These are phyloP conservation scores for Kwoniella shandongensis DNA, from an alignment of 768 basidiomycete species.

Conservation along the genomic window DNA sequence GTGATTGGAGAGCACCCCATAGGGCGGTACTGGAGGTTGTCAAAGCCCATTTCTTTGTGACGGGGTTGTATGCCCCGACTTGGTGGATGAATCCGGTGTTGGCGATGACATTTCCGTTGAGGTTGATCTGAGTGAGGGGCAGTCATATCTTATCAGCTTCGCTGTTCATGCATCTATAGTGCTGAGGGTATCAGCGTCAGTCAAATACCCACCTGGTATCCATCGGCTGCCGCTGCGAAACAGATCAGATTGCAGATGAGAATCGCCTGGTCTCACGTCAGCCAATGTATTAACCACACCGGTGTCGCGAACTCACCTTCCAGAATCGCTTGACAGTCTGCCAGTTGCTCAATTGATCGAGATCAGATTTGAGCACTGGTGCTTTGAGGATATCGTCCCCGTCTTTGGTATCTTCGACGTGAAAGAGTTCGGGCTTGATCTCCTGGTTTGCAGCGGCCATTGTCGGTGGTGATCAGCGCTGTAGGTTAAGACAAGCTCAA, in stretches of 20 bases:
- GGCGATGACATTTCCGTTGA: conserved; percentile 31
- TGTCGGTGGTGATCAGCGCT: no score
- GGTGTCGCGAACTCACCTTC: conserved; percentile 16
- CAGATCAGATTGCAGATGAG: conserved; percentile 22
- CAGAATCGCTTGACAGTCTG: conserved; percentile 17
- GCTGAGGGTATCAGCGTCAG: no score
- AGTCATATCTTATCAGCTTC: neutral
- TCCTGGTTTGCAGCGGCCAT: neutral
- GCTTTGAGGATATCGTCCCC: conserved; percentile 3
- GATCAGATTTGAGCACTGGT: conserved; percentile 13
- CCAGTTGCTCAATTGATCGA: conserved; percentile 14
- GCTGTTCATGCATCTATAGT: no score
- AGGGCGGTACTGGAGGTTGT: conserved; percentile 6
- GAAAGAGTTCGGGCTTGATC: conserved; percentile 11
- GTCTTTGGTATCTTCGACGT: conserved; percentile 10
- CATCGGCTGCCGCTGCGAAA: conserved; percentile 26
- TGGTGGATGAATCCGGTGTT: conserved; percentile 20
- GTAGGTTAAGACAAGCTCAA: no score
- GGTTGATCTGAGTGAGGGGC: conserved; percentile 12
- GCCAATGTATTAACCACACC: neutral
- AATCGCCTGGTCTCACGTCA: conserved; percentile 13
- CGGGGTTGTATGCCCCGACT: conserved; percentile 1
- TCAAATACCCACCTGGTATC: conserved; percentile 28
- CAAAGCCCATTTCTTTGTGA: conserved; percentile 11
- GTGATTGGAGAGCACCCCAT: conserved; percentile 23